These are phyloP conservation scores for Botrytis deweyae DNA, from an alignment of 2,329 filamentous ascomycete genomes.

Conservation along the genomic window DNA sequence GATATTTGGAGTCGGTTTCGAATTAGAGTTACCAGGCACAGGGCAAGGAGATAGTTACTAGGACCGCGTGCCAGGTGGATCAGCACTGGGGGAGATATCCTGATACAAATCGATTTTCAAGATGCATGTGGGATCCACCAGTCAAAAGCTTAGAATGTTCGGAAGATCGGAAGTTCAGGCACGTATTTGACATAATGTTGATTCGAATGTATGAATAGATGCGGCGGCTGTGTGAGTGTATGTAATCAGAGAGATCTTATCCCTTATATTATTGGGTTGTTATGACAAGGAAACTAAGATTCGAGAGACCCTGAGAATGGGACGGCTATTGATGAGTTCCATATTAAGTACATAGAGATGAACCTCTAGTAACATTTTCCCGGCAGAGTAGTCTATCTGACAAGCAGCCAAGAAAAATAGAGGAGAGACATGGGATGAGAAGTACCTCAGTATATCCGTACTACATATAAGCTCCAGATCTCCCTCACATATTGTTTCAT, in stretches of 20 bases:
- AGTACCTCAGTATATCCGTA: background rate
- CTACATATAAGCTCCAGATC: background rate
- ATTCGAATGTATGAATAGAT: background rate
- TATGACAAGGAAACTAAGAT: background rate
- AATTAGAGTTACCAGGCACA: background rate
- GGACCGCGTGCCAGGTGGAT: background rate
- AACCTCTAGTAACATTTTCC: background rate
- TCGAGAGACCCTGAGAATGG: no score
- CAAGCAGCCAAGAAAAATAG: background rate
- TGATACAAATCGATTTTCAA: background rate
- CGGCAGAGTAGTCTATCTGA: background rate
- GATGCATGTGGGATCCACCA: background rate
- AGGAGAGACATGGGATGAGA: background rate
- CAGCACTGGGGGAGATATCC: background rate
- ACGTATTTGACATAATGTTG: background rate
- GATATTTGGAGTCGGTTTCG: background rate
- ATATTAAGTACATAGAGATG: background rate
- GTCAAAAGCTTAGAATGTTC: background rate
- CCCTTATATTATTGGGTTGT: background rate
- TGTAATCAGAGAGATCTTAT: background rate
- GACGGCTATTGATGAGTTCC: background rate
- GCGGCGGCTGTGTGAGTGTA: background rate
- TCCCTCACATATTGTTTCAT: background rate
- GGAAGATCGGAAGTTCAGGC: background rate
- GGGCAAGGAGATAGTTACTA: background rate